phyloP scores from a whole-genome alignment of 2,329 filamentous ascomycete genomes.

The Paracorniculantispora psalliotae region DNA sequence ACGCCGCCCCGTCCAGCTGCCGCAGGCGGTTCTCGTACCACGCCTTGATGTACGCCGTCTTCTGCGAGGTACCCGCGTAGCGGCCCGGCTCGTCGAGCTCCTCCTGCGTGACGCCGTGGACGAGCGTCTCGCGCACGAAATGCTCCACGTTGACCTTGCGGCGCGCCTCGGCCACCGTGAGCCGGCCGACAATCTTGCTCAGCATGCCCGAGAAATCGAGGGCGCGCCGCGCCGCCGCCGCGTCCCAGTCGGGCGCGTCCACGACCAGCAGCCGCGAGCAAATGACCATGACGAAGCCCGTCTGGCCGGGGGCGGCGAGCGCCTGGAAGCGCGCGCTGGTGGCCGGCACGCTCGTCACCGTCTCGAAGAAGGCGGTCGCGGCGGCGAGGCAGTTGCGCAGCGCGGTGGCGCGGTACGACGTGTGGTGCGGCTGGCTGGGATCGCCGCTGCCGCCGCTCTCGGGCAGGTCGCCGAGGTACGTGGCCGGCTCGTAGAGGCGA shows the following conservation, averaged over 20 bases:
- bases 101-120: constrained; percentile 17
- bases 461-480: constrained; percentile 24
- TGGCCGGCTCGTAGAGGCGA: constrained; percentile 36
- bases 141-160: constrained; percentile 15
- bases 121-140: constrained; percentile 13
- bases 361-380: constrained; percentile 28
- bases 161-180: constrained; percentile 5
- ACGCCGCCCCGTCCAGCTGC: constrained; percentile 14
- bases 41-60: constrained; percentile 25
- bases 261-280: constrained; percentile 22
- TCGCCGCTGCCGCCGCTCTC: constrained; percentile 13
- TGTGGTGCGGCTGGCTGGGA: constrained; percentile 22
- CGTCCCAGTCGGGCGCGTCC: constrained; percentile 13
- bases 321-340: constrained; percentile 22
- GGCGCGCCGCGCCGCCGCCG: not conserved
- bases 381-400: constrained; percentile 32
- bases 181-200: constrained; percentile 16
- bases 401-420: constrained; percentile 28
- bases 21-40: constrained; percentile 27
- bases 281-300: constrained; percentile 25
- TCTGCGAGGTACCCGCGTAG: constrained; percentile 19
- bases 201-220: constrained; percentile 10
- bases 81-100: constrained; percentile 18
- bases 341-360: constrained; percentile 25
- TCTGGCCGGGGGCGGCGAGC: constrained; percentile 22